Conservation (phyloP, 306 rosid species). For the Ceratonia siliqua region DNA sequence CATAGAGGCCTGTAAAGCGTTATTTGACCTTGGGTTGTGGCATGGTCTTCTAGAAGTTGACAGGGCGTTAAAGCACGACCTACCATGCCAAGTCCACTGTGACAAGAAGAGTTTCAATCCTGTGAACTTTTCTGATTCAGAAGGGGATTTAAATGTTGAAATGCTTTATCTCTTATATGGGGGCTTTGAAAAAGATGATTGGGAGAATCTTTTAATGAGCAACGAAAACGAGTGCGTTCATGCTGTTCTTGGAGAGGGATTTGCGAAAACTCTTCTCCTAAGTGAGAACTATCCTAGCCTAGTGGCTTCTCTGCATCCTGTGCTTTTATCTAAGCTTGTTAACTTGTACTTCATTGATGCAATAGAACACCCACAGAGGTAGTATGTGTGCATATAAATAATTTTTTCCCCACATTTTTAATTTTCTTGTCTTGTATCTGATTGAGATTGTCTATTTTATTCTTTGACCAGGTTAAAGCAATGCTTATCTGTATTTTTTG, state of each 20-base stretch:
- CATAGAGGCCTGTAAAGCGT: conserved; percentile 74
- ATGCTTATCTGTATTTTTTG: conserved; percentile 89
- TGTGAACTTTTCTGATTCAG: conserved; percentile 57
- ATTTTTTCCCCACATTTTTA: background rate
- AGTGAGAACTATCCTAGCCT: conserved; percentile 73
- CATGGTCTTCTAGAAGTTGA: conserved; percentile 88
- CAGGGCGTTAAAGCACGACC: conserved; percentile 44
- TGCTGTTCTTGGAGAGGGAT: conserved; percentile 87
- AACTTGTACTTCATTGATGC: conserved; percentile 63
- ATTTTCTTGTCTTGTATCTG: background rate
- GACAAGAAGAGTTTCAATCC: conserved; percentile 55
- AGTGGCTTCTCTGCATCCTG: conserved; percentile 66
- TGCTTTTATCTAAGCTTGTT: conserved; percentile 72
- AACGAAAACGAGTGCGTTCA: conserved; percentile 72
- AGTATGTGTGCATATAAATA: no score
- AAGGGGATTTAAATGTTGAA: conserved; percentile 43
- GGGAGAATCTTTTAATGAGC: conserved; percentile 53
- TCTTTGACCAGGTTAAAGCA: conserved; percentile 73
- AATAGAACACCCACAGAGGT: conserved; percentile 67
- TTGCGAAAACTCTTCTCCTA: conserved; percentile 89
- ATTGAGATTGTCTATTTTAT: conserved; percentile 17
- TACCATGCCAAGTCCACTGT: conserved; percentile 38
- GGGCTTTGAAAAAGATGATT: conserved; percentile 61
- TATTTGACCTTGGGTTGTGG: conserved; percentile 87
- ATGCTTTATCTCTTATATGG: conserved; percentile 73